phyloP scores from a whole-genome alignment of 176 grass and related monocot species.

The Oryza nivara region DNA sequence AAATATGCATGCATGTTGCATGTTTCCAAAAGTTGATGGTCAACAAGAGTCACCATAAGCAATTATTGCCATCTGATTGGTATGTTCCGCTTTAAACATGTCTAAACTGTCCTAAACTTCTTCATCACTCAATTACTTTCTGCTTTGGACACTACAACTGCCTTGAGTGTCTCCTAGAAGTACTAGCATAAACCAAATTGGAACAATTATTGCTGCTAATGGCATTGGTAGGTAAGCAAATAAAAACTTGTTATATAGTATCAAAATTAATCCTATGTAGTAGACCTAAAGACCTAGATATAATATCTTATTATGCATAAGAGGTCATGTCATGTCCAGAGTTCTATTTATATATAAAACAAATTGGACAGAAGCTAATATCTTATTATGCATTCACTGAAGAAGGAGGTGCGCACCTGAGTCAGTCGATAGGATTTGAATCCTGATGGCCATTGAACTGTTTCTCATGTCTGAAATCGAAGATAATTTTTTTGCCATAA shows the following conservation, averaged over 20 bases:
- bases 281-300: conserved; percentile 21
- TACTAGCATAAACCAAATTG: conserved; percentile 8
- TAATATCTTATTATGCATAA: conserved; percentile 8
- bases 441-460: not conserved
- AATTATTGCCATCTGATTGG: conserved; percentile 38
- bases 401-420: not conserved
- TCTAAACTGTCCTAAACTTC: not conserved
- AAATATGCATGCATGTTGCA: not conserved
- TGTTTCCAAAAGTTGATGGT: conserved; percentile 38
- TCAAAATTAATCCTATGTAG: not conserved
- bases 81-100: conserved; percentile 37
- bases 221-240: conserved; percentile 56
- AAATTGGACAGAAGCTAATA: not conserved
- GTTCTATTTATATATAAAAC: not conserved
- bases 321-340: not conserved
- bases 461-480: not conserved
- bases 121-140: conserved; percentile 17
- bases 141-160: conserved; percentile 50
- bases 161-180: conserved; percentile 7
- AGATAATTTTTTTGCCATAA: not conserved
- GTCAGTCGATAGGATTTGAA: not conserved
- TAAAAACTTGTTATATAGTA: conserved; percentile 5
- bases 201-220: conserved; percentile 45
- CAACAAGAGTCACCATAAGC: conserved; percentile 31
- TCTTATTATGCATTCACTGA: conserved; percentile 1